Evolutionary conservation across 441 rosid genomes (phyloP), one percentile per base, ranked within the genome.

Genomic region (Populus hybrid): DNA sequence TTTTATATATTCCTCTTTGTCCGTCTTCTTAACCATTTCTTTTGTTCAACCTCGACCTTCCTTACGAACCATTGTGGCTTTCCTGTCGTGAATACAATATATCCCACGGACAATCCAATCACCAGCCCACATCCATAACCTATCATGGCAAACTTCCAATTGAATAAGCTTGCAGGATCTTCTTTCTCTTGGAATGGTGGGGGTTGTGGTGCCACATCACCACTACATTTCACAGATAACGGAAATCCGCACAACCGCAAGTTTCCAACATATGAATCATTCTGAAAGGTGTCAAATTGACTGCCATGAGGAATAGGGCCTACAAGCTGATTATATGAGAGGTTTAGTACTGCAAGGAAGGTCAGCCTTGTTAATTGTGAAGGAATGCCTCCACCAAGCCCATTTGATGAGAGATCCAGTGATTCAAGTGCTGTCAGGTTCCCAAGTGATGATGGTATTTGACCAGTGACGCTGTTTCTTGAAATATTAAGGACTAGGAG

Each of bases 401-500:
- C 36, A 61, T 83, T 83, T 36, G 71, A 77, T 42, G 86, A 83
- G 9, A 83, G 74, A 59, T 83, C 86, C 8, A 81, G 35, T 6
- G 33, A 78, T 45, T 83, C 84, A 1, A 81, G 72, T 6, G 33
- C 14, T 9, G 16, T 20, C 33, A 86, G 18, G 40, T 80, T 83
- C 18, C 76, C 79, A 1, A 83, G 18, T 20, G 74, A 83, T 9
- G 77, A 59, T n/a, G 84, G 83, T 21, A 85, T 83, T 3, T 11
- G 42, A 3, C 82, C 84, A 7, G 29, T 21, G 2, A 83, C n/a
- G 18, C 26, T 68, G n/a, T 79, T 85, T 14, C 61, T 81, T 9
- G 86, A 85, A 29, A 83, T 42, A 36, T 83, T 85, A 12, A 85
- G 86, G 35, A 73, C 65, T 2, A 12, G 1, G 9, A 85, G 83